Evolutionary conservation across 2,329 filamentous ascomycete species (phyloP).

Genomic region (Fusarium paranaense): DNA sequence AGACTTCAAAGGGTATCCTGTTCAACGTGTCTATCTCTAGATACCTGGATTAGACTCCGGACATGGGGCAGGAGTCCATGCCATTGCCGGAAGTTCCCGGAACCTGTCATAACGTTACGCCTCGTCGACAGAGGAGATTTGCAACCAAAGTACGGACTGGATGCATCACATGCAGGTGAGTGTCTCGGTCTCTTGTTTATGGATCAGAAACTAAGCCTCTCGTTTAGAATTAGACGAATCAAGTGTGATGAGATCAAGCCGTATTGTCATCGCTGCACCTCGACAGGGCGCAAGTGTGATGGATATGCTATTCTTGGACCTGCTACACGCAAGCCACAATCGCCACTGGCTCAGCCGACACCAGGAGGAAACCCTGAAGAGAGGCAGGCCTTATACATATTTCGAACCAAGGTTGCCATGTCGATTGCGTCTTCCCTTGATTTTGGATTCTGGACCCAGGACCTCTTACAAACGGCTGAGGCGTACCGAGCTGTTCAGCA

Average conservation of each 20-base stretch:
- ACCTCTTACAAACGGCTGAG: not conserved
- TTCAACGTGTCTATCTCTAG: not conserved
- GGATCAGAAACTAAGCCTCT: not conserved
- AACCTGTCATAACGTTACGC: not conserved
- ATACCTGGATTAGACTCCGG: not conserved
- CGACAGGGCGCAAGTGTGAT: not conserved
- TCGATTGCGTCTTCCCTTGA: constrained; percentile 8
- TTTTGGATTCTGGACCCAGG: constrained; percentile 6
- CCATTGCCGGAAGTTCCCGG: not conserved
- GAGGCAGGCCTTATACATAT: constrained; percentile 6
- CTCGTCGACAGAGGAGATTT: not conserved
- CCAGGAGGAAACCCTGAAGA: not conserved
- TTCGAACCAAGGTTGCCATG: not conserved
- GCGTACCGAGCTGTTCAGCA: not conserved
- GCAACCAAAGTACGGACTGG: not conserved
- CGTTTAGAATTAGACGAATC: not conserved
- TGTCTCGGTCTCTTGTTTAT: not conserved
- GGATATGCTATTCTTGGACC: not conserved
- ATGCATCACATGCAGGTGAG: not conserved
- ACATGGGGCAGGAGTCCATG: not conserved
- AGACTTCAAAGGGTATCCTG: not conserved
- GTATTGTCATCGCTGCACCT: not conserved
- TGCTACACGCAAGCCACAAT: not conserved
- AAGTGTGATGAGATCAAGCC: not conserved
- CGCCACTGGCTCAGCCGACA: not conserved